Conservation (phyloP, 306 rosid genomes). For the Prunus mume region DNA sequence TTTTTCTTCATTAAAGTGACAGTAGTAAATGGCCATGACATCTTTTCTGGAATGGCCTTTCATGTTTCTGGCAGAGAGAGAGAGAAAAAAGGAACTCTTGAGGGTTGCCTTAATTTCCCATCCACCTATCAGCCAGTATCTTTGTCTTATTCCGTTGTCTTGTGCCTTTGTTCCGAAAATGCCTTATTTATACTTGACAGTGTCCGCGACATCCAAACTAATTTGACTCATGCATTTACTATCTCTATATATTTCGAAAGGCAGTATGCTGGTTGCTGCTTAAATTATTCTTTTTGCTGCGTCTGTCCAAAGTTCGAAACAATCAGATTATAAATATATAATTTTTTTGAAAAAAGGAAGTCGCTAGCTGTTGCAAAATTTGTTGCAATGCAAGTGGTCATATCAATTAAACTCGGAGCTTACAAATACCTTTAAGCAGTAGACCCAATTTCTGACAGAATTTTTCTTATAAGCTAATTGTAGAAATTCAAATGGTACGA, state of each 20-base stretch:
- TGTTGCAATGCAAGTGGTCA: not conserved
- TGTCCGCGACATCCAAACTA: constrained; percentile 19
- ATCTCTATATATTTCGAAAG: not conserved
- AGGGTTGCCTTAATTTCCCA: constrained; percentile 23
- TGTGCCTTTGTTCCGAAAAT: constrained; percentile 24
- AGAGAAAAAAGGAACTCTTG: not conserved
- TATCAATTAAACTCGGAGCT: too few relatives aligned
- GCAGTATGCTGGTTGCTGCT: not conserved
- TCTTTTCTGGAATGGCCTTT: constrained; percentile 41
- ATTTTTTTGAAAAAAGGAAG: not conserved
- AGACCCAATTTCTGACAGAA: not conserved
- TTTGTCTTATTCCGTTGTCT: constrained; percentile 44
- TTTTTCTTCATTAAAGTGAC: constrained; percentile 16
- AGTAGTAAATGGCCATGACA: constrained; percentile 42
- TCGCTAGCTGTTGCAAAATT: not conserved
- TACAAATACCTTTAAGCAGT: not conserved
- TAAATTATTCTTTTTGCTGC: constrained; percentile 22
- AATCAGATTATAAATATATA: not conserved
- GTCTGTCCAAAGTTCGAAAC: constrained; percentile 1
- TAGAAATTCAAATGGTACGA: not conserved
- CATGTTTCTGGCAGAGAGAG: constrained; percentile 34
- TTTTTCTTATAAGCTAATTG: not conserved
- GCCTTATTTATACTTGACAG: constrained; percentile 19
- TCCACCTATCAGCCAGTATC: constrained; percentile 28
- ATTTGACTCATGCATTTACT: constrained; percentile 18